Base-by-base conservation (phyloP, 768 basidiomycete species). In the Xerocomus brunneocitrinus region DNA sequence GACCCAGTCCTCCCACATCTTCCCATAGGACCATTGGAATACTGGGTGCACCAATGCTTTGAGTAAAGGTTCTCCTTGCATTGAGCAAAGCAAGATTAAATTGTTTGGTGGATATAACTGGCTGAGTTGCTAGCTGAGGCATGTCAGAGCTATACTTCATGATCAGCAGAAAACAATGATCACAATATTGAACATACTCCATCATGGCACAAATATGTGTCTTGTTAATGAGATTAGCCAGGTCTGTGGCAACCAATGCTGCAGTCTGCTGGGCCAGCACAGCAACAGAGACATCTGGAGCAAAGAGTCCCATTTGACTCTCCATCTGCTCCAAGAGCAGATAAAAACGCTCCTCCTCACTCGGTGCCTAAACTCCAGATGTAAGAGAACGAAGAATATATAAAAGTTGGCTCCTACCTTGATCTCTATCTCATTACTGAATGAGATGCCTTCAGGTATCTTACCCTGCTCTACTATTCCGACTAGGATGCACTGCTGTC, bases 11-110 rank as follows among this genome's bases (percentile, higher is more conserved):
- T 27, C 97, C 97, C 12, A 99, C 88, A 67, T 99, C 97, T 67
- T 98, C 93, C 97, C 97, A 99, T 0, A 87, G 80, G 1, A 99
- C 94, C 57, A 79, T 87, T 1, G 97, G 97, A 34, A 99, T 99
- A 60, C 89, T 94, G 0, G 97, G 97, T 25, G 93, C 92, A n/a
- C 95, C 95, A 55, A 98, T 95, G 63, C 81, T 91, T 65, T 94
- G 91, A 8, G 91, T 88, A 68, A 95, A 95, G 0, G 87, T 80
- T 9, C 80, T 72, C 50, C 93, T 76, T 12, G 89, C 87, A 55
- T 84, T 80, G 12, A 77, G 75, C 19, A 98, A 75, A 0, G 91
- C 92, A 14, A 59, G 52, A 4, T 86, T 79, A 61, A 98, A 86
- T 64, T 98, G 92, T 39, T 74, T 74, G 0, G 76, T 75, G 19